Evolutionary conservation across 495 filamentous ascomycete genomes (phyloP), one percentile per base, ranked within the genome.

Genomic region (Wilcoxina mikolae): DNA sequence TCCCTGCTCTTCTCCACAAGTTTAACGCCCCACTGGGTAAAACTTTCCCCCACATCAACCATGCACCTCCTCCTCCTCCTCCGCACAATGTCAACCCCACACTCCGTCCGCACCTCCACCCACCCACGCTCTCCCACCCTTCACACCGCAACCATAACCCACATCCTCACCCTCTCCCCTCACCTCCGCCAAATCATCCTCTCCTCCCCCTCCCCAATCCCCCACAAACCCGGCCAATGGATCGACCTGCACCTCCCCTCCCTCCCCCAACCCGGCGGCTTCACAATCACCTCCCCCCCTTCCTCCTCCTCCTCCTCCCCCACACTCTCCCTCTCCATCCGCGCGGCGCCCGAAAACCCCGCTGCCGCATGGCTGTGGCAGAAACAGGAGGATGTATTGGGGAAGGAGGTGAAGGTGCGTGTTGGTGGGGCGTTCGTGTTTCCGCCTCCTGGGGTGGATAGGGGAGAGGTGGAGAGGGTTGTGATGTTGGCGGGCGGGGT

Each of bases 241-340:
- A 74, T 95, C 51, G 89, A 95, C 64, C 79, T 89, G 4, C 78
- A 85, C 61, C 73, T 84, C 45, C 84, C 85, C 0, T 68, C 68
- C 25, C 70, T 83, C 43, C 56, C 74, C 44, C 76, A 80, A 66
- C 80, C 85, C 2, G 87, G 86, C 5, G 87, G 86, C 3, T 94
- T 90, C 71, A 91, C 84, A 47, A 84, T 93, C 51, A 86, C 84
- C n/a, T 90, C 85, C 1, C 69, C 83, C 0, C 85, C 86, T 3
- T 72, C 70, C 3, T 55, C 58, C 4, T 59, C 67, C 15, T 47
- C 69, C 59, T 55, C 69, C 64, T 65, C 68, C 59, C 55, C 69
- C 64, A 64, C 68, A 58, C 63, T 93, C n/a, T 82, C 89, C 61
- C 73, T 91, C 0, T 84, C 85, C 0, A 73, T 91, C 9, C 83